These are phyloP conservation scores for Neofusicoccum laricinum DNA, from an alignment of 2,329 filamentous ascomycete genomes.

Conservation along the genomic window DNA sequence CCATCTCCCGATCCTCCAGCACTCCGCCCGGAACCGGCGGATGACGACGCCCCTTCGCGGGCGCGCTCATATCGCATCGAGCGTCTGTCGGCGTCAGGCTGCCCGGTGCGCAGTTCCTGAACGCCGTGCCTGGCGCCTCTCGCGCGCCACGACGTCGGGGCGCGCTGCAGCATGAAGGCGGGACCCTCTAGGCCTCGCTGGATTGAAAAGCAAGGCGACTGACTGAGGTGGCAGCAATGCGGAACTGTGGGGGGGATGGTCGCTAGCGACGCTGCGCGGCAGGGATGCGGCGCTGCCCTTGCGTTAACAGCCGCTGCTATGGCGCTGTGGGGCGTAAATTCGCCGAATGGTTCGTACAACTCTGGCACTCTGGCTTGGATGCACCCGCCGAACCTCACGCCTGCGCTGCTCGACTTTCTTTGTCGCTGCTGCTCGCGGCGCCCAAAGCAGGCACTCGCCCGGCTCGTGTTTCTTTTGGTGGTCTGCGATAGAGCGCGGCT, in stretches of 20 bases:
- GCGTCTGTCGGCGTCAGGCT: neutral
- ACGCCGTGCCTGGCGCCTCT: neutral
- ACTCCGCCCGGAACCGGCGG: neutral
- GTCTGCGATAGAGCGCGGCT: neutral
- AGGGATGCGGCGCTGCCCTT: slow-evolving; percentile 1
- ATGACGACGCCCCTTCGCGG: slow-evolving; percentile 8
- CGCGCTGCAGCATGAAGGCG: neutral
- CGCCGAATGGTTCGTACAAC: slow-evolving; percentile 8
- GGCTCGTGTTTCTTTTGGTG: neutral
- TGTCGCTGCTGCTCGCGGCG: neutral
- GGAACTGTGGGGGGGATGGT: slow-evolving; percentile 7
- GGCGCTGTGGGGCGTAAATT: neutral
- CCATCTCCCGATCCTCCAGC: neutral
- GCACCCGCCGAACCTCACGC: slow-evolving; percentile 5
- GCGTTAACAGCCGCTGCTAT: slow-evolving; percentile 2
- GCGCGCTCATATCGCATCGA: slow-evolving; percentile 3
- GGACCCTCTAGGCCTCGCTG: neutral
- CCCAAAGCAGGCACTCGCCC: neutral
- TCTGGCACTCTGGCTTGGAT: too few relatives aligned
- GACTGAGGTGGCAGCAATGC: neutral
- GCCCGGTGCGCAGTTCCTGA: neutral
- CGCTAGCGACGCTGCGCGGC: neutral
- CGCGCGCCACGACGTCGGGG: neutral
- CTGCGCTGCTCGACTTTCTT: neutral
- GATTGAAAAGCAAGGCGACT: slow-evolving; percentile 5